phyloP scores from a whole-genome alignment of 2,329 filamentous ascomycete species.

The Neofusicoccum laricinum region DNA sequence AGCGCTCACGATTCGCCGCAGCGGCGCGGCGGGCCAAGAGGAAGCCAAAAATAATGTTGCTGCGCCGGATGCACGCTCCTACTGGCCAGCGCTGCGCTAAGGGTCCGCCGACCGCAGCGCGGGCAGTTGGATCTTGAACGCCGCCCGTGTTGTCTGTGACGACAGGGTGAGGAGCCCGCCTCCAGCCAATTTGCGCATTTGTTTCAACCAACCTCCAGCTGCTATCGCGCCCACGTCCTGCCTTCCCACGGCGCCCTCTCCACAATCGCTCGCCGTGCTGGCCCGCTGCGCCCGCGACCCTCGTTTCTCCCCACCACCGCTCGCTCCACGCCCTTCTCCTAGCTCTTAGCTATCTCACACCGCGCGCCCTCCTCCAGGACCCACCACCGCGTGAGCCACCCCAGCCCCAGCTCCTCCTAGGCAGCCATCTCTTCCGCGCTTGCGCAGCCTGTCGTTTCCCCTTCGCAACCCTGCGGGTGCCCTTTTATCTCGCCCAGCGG shows the following conservation, averaged over 20 bases:
- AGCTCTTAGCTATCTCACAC: not conserved
- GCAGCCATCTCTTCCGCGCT: not conserved
- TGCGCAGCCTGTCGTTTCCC: conserved; percentile 12
- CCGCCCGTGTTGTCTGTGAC: conserved; percentile 10
- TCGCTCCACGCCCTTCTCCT: not conserved
- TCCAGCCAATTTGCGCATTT: conserved; percentile 10
- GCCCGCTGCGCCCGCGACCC: not conserved
- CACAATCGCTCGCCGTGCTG: not conserved
- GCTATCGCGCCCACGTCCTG: not conserved
- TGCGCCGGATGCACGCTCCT: not conserved
- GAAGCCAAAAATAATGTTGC: not conserved
- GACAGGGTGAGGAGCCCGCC: not conserved
- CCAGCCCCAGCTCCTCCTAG: not conserved
- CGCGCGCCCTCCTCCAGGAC: conserved; percentile 1
- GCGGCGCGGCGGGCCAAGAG: not conserved
- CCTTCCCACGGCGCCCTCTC: not conserved
- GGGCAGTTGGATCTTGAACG: conserved; percentile 1
- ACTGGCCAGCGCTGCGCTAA: not conserved
- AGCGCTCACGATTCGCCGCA: not conserved
- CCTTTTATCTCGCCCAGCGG: not conserved
- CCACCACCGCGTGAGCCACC: conserved; percentile 14
- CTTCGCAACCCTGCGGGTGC: not conserved
- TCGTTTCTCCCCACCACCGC: conserved; percentile 12
- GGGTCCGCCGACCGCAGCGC: not conserved
- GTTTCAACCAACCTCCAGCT: conserved; percentile 4